Evolutionary conservation across 2,329 filamentous ascomycete genomes (phyloP).

Genomic region (Fonsecaea pugnacius): DNA sequence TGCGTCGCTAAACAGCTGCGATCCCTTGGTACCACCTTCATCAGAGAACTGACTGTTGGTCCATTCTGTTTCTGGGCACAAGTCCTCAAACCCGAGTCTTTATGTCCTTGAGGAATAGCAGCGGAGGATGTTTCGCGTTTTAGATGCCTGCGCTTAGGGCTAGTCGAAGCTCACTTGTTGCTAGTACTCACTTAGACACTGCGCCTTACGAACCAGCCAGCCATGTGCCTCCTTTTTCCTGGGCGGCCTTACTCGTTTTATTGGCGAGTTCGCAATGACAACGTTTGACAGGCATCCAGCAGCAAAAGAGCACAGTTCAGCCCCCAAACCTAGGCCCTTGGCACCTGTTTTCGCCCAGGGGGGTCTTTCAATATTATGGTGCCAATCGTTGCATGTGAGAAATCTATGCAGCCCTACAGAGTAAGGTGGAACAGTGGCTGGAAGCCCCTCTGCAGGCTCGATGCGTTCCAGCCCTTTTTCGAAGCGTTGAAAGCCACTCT

Average conservation of each 20-base stretch:
- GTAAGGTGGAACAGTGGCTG: not conserved
- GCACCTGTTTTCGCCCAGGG: not conserved
- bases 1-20: not conserved
- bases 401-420: not conserved
- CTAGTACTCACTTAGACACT: not conserved
- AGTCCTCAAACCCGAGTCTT: not conserved
- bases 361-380: not conserved
- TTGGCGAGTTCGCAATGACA: not conserved
- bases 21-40: not conserved
- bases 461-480: not conserved
- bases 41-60: not conserved
- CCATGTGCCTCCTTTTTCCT: not conserved
- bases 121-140: not conserved
- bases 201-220: not conserved
- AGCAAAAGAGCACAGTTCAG: not conserved
- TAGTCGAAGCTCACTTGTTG: not conserved
- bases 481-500: slow-evolving; percentile 4
- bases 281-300: not conserved
- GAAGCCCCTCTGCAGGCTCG: not conserved
- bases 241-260: not conserved
- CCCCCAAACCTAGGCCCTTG: not conserved
- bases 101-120: not conserved
- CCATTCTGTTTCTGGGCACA: not conserved
- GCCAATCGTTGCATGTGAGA: not conserved
- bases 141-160: not conserved